Evolutionary conservation across 2,329 filamentous ascomycete genomes (phyloP).

Genomic region (Fusarium penzigii): DNA sequence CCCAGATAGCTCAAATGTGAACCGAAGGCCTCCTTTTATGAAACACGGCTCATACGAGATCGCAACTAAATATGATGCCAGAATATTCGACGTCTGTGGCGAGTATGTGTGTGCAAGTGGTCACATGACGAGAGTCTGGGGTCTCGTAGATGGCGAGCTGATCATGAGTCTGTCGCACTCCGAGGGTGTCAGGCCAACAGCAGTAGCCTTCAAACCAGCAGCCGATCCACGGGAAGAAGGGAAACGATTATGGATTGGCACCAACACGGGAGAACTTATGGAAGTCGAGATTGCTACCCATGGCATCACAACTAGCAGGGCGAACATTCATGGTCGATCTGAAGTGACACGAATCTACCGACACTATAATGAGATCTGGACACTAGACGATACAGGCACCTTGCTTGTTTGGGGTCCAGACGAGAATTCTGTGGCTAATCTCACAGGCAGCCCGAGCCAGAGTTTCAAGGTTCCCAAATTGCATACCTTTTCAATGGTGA

Average conservation of each 20-base stretch:
- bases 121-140: conserved; percentile 87
- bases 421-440: conserved; percentile 67
- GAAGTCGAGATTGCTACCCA: conserved; percentile 82
- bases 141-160: conserved; percentile 75
- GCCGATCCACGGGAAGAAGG: conserved; percentile 78
- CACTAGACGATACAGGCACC: conserved; percentile 84
- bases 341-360: conserved; percentile 85
- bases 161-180: conserved; percentile 80
- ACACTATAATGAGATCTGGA: conserved; percentile 89
- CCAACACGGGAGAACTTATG: conserved; percentile 81
- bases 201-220: conserved; percentile 83
- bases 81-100: conserved; percentile 84
- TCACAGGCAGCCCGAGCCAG: conserved; percentile 70
- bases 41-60: conserved; percentile 76
- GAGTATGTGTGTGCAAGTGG: conserved; percentile 85
- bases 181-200: conserved; percentile 80
- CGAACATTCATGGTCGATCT: conserved; percentile 72
- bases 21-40: conserved; percentile 77
- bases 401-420: conserved; percentile 86
- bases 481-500: conserved; percentile 85
- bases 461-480: conserved; percentile 77
- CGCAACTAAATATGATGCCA: conserved; percentile 80
- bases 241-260: conserved; percentile 83
- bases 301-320: conserved; percentile 67
- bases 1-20: conserved; percentile 82